phyloP scores from a whole-genome alignment of 2,329 filamentous ascomycete genomes.

The Drechslera avenae region DNA sequence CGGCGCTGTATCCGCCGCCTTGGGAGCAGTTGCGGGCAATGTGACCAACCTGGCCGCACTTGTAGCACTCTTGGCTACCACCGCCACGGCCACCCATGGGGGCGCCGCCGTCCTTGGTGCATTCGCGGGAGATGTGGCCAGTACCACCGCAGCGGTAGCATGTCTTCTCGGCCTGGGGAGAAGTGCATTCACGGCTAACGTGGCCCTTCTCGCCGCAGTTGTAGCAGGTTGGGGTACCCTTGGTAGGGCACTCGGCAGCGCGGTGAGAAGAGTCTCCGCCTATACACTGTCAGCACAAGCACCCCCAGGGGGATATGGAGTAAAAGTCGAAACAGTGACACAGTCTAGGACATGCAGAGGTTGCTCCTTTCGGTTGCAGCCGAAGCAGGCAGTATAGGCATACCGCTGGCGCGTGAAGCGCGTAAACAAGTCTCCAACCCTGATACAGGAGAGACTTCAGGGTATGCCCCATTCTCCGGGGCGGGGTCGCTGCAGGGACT shows the following conservation, averaged over 20 bases:
- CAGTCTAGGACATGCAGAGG: neutral
- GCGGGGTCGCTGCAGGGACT: conserved; percentile 8
- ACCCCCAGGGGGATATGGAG: neutral
- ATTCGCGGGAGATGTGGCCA: conserved; percentile 92
- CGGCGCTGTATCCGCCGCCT: conserved; percentile 53
- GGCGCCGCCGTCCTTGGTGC: conserved; percentile 60
- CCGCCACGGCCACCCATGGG: conserved; percentile 50
- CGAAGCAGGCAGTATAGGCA: neutral
- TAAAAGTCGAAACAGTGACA: neutral
- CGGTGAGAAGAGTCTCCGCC: conserved; percentile 57
- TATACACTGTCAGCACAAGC: conserved; percentile 31
- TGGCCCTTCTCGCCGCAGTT: conserved; percentile 57
- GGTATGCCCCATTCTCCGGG: neutral
- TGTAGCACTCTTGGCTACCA: conserved; percentile 79
- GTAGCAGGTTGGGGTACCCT: conserved; percentile 57
- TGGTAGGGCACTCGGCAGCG: conserved; percentile 58
- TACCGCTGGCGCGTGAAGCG: neutral
- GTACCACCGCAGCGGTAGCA: conserved; percentile 77
- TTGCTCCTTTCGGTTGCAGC: neutral
- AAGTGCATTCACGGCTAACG: conserved; percentile 81
- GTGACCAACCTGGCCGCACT: conserved; percentile 96
- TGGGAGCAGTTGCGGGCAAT: conserved; percentile 90
- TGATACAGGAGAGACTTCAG: neutral
- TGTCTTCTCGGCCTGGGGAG: conserved; percentile 82
- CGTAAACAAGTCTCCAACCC: neutral